Evolutionary conservation across 371 early-diverging fungal species (phyloP).

Genomic region (Umbelopsis sp.): DNA sequence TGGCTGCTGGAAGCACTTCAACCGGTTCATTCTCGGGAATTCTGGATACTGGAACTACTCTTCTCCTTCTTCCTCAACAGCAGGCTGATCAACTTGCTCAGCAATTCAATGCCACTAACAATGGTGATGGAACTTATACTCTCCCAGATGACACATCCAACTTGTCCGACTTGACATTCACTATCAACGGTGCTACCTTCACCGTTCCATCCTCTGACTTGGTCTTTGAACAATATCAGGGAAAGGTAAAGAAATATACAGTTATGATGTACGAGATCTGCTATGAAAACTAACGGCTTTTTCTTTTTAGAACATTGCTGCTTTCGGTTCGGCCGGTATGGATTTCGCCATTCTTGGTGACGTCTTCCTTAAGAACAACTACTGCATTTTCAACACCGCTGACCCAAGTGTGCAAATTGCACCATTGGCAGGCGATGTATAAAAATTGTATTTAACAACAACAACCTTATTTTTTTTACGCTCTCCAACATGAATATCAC

Average conservation of each 20-base stretch:
- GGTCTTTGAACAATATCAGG: conserved; percentile 22
- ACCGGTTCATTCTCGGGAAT: conserved; percentile 40
- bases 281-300: not conserved
- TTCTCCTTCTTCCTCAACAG: conserved; percentile 53
- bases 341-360: conserved; percentile 46
- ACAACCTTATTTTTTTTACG: not conserved
- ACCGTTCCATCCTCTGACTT: conserved; percentile 26
- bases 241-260: not conserved
- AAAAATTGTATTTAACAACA: not conserved
- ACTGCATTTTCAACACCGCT: conserved; percentile 43
- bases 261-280: not conserved
- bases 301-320: conserved; percentile 23
- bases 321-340: conserved; percentile 29
- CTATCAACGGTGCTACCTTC: conserved; percentile 25
- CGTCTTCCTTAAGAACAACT: conserved; percentile 55
- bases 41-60: conserved; percentile 68
- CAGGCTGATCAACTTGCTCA: conserved; percentile 35
- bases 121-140: conserved; percentile 35
- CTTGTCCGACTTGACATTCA: conserved; percentile 25
- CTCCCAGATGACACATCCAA: conserved; percentile 29
- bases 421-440: conserved; percentile 11
- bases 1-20: conserved; percentile 24
- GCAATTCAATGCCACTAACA: conserved; percentile 28
- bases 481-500: not conserved
- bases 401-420: conserved; percentile 35